These are phyloP conservation scores for Diacronema lutheri DNA, from an alignment of 78 protist species.

Conservation along the genomic window DNA sequence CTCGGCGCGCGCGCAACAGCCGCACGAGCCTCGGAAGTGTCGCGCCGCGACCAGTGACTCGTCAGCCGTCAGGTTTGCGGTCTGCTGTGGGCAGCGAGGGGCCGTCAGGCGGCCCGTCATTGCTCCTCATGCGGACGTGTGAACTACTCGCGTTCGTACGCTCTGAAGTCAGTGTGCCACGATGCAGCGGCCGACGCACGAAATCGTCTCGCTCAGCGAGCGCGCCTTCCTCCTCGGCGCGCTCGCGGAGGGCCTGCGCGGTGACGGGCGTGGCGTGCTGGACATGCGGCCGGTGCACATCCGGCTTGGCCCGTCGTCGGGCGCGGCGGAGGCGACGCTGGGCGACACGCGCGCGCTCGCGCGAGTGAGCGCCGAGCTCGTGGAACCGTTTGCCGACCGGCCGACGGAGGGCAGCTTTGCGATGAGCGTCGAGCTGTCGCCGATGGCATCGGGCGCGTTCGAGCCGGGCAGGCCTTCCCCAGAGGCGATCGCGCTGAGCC, in stretches of 20 bases:
- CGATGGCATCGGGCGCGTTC: slow-evolving; percentile 11
- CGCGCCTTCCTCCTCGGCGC: not conserved
- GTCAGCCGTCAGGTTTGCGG: too few species aligned
- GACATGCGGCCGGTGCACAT: not conserved
- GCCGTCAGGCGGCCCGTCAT: too few species aligned
- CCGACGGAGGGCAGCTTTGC: not conserved
- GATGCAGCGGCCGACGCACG: too few species aligned
- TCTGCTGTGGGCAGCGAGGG: too few species aligned
- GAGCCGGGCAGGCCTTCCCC: not conserved
- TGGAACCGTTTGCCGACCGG: slow-evolving; percentile 8
- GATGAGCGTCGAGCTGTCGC: slow-evolving; percentile 16
- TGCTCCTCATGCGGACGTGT: too few species aligned
- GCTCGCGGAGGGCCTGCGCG: not conserved
- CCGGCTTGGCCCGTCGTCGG: too few species aligned
- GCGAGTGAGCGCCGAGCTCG: not conserved
- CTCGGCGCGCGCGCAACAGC: too few species aligned
- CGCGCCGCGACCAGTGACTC: too few species aligned
- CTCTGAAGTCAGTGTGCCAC: too few species aligned
- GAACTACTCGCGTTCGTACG: too few species aligned
- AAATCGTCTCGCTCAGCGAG: not conserved
- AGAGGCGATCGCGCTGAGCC: not conserved
- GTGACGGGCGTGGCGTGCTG: not conserved
- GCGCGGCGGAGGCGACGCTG: not conserved
- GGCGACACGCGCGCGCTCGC: not conserved
- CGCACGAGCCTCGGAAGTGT: too few species aligned